Percentiles rank a stretch among this genome's conserved stretches.
Conservation (phyloP, 2,329 filamentous ascomycete species). For the Stachybotrys chlorohalonatus region DNA sequence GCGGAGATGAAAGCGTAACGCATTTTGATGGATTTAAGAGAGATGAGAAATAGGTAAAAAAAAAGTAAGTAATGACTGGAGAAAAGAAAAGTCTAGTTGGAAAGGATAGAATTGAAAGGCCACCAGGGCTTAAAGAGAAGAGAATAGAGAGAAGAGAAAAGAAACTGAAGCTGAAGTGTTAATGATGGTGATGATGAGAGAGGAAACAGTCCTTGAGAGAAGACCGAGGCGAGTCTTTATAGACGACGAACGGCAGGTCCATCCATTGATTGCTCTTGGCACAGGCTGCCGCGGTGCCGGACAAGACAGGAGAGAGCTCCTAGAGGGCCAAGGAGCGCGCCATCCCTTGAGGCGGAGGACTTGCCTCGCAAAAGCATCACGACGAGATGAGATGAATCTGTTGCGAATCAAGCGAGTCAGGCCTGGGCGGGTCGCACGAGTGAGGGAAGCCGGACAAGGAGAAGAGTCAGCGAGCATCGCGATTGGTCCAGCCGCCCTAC, state of each 20-base stretch:
- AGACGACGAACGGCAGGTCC: not conserved
- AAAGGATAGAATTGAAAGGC: not conserved
- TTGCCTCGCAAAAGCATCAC: not conserved
- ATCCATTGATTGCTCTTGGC: not conserved
- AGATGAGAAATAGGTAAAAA: not conserved
- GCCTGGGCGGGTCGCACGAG: not conserved
- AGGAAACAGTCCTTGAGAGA: not conserved
- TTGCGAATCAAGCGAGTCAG: not conserved
- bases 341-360: not conserved
- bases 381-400: not conserved
- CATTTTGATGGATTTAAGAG: slow-evolving; percentile 14
- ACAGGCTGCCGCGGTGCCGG: not conserved
- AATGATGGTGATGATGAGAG: not conserved
- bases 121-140: not conserved
- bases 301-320: not conserved
- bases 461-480: not conserved
- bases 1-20: slow-evolving; percentile 16
- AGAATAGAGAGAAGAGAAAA: not conserved
- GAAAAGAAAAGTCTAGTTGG: not conserved
- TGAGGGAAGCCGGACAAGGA: not conserved
- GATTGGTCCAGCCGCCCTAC: not conserved
- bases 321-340: not conserved
- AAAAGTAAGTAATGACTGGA: not conserved
- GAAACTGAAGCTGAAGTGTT: not conserved
- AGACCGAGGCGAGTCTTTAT: not conserved